Evolutionary conservation across 225 moss, liverwort and hornwort species (phyloP), one percentile per base, ranked within the genome.

Genomic region (Pleurozium schreberi): DNA sequence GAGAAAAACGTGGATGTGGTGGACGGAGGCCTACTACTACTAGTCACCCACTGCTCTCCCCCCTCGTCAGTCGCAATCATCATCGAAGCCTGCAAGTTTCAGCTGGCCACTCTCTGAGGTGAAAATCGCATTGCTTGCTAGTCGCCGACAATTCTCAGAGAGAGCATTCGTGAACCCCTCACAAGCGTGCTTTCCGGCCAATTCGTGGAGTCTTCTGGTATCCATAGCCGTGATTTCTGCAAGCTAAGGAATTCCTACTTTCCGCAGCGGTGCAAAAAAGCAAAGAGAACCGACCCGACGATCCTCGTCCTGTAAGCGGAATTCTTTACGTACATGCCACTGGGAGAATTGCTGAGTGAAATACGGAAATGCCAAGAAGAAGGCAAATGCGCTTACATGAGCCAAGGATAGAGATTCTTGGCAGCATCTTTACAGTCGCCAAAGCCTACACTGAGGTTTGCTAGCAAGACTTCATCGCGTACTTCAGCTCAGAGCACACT

Each of bases 81-180:
- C 94, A 78, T 92, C 94, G 43, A 94, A 94, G 53, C 86, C 84
- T 18, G 60, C 89, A 25, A 86, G 81, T 53, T 92, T 89, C 80
- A 84, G 78, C 77, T 87, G 82, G 75, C 67, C 89, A 75, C 75
- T 81, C 52, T 69, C 85, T 34, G 89, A 85, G 78, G 89, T 79
- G 78, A 79, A 78, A 49, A 85, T 80, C 60, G 71, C 63, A 87
- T 28, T 90, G 70, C 90, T 67, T 52, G 67, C 75, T 31, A 47
- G 52, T 61, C 62, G 77, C 53, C 83, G 66, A 76, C 82, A 65
- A 18, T 78, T 45, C 80, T 85, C 90, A 36, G 73, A 49, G 45
- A n/a, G 36, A 30, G 31, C 49, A 63, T 45, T 22, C n/a, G 73
- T 47, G 64, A 31, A 57, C 55, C 79, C 73, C 86, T 90, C 86